Evolutionary conservation across 345 rosid genomes (phyloP).

Genomic region (Kandelia obovata): DNA sequence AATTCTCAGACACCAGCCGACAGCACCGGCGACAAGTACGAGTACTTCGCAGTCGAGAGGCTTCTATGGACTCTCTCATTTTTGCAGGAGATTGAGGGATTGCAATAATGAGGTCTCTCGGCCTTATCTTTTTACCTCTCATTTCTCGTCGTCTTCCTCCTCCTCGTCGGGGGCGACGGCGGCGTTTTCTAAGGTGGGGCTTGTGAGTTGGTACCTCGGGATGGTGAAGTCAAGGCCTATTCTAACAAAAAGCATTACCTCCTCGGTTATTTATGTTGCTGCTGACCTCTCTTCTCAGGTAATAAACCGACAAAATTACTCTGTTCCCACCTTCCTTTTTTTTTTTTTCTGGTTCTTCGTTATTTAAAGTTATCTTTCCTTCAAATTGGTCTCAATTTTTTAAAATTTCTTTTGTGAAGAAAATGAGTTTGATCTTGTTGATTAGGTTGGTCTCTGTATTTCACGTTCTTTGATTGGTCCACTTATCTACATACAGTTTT

Average conservation of each 20-base stretch:
- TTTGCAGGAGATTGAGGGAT: conserved; percentile 30
- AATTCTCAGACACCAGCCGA: conserved; percentile 20
- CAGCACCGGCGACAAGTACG: background rate
- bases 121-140: conserved; percentile 25
- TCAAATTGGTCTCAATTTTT: background rate
- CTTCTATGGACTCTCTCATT: conserved; percentile 36
- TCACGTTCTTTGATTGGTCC: too few relatives aligned
- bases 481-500: too few relatives aligned
- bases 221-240: conserved; percentile 82
- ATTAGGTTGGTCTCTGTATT: too few relatives aligned
- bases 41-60: conserved; percentile 34
- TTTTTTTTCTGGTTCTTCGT: background rate
- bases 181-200: conserved; percentile 37
- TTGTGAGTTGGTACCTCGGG: conserved; percentile 80
- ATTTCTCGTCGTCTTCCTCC: conserved; percentile 30
- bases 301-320: background rate
- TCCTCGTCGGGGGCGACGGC: conserved; percentile 20
- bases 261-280: conserved; percentile 65
- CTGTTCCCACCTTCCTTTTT: background rate
- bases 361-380: background rate
- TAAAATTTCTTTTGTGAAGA: too few relatives aligned
- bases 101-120: conserved; percentile 19
- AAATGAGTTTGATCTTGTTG: too few relatives aligned
- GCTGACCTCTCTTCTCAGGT: conserved; percentile 98
- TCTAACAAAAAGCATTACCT: conserved; percentile 70